These are phyloP conservation scores for Meripilus lineatus DNA, from an alignment of 1,284 basidiomycete genomes.

Conservation along the genomic window DNA sequence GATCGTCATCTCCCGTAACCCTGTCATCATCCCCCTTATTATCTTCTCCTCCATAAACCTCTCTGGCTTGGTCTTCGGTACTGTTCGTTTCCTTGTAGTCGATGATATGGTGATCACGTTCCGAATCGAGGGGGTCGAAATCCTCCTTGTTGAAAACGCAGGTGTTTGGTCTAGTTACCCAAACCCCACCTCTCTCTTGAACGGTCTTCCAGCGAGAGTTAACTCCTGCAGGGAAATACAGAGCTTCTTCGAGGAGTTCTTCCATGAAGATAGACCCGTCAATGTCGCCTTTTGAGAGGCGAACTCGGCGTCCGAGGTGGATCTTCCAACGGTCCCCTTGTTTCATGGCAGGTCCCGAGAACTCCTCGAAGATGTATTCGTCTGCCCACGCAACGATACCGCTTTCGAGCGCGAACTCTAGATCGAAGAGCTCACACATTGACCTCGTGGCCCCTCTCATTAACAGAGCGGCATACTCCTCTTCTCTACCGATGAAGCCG, in stretches of 20 bases:
- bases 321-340: constrained; percentile 31
- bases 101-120: no score
- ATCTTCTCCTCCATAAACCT: no score
- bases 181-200: background rate
- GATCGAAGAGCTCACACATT: constrained; percentile 31
- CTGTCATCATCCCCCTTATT: no score
- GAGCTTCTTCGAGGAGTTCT: constrained; percentile 29
- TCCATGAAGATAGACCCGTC: constrained; percentile 31
- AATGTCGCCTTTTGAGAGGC: constrained; percentile 27
- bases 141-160: no score
- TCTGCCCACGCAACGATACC: constrained; percentile 34
- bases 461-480: constrained; percentile 19
- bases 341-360: constrained; percentile 25
- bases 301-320: constrained; percentile 26
- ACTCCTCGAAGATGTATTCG: constrained; percentile 23
- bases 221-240: background rate
- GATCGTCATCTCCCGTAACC: no score
- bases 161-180: background rate
- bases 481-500: constrained; percentile 7
- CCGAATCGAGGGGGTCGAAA: no score
- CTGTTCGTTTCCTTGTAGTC: no score
- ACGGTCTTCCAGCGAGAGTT: background rate
- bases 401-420: constrained; percentile 20
- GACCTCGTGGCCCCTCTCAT: constrained; percentile 28
- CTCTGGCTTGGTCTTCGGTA: no score